phyloP scores from a whole-genome alignment of 2,329 filamentous ascomycete genomes.

The Chaetomiaceae sp. region DNA sequence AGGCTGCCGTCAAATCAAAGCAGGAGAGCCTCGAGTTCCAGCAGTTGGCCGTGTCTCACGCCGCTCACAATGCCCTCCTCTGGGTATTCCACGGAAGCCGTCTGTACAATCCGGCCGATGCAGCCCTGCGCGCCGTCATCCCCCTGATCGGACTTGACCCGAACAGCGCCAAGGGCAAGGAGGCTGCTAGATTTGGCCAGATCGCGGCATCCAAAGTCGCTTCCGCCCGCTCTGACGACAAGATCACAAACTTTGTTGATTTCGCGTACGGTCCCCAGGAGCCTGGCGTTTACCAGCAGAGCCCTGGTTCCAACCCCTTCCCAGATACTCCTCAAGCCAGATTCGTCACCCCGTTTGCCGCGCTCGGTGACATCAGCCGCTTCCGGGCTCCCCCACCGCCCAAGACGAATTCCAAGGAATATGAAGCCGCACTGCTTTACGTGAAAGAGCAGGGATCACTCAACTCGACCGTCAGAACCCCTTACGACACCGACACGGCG shows the following conservation, averaged over 20 bases:
- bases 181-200: constrained; percentile 16
- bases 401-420: constrained; percentile 11
- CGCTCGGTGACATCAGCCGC: constrained; percentile 17
- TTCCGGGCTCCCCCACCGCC: constrained; percentile 21
- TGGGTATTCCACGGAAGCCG: constrained; percentile 24
- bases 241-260: constrained; percentile 21
- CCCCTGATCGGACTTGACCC: constrained; percentile 21
- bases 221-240: constrained; percentile 20
- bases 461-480: constrained; percentile 16
- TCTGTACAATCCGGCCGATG: constrained; percentile 18
- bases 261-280: constrained; percentile 18
- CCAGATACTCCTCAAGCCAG: constrained; percentile 21
- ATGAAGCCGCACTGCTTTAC: constrained; percentile 15
- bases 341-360: constrained; percentile 18
- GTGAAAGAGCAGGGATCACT: constrained; percentile 19
- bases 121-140: constrained; percentile 20
- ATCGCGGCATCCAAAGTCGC: constrained; percentile 19
- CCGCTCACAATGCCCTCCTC: constrained; percentile 21
- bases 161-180: constrained; percentile 15
- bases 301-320: constrained; percentile 15
- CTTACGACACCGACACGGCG: constrained; percentile 22
- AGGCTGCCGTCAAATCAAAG: constrained; percentile 22
- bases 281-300: constrained; percentile 19
- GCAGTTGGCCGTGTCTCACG: constrained; percentile 24
- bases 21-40: constrained; percentile 21